A percentile compares a stretch with the other conserved stretches of the same genome.
Evolutionary conservation across 1,284 basidiomycete species (phyloP).

Genomic region (Tilletia horrida): DNA sequence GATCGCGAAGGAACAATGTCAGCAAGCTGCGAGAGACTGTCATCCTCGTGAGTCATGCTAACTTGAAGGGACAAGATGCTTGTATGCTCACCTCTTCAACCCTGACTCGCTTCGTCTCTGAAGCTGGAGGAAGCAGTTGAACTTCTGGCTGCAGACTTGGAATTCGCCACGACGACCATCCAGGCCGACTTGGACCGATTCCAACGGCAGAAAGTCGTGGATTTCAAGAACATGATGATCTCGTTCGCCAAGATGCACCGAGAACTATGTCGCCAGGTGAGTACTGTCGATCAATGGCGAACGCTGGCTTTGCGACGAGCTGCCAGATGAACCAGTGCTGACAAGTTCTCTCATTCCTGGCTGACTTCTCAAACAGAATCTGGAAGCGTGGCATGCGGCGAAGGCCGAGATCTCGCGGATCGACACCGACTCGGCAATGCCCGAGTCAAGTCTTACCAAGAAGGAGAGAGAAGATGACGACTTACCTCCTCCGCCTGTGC

Average conservation of each 20-base stretch:
- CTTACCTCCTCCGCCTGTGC: neutral
- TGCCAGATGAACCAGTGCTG: too few species aligned
- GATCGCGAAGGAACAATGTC: constrained; percentile 84
- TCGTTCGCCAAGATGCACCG: constrained; percentile 83
- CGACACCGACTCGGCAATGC: constrained; percentile 57
- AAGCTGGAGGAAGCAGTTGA: constrained; percentile 48
- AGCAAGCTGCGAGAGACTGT: constrained; percentile 91
- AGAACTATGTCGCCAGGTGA: constrained; percentile 90
- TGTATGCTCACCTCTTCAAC: neutral
- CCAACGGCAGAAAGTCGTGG: constrained; percentile 95
- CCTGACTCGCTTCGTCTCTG: too few species aligned
- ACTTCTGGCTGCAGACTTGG: constrained; percentile 63
- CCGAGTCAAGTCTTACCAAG: constrained; percentile 35
- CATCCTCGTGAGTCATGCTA: constrained; percentile 48
- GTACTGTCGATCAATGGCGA: constrained; percentile 27
- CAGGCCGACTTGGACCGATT: constrained; percentile 97
- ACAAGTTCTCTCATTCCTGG: constrained; percentile 23
- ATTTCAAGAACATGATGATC: constrained; percentile 85
- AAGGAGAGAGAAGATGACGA: constrained; percentile 8
- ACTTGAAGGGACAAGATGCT: neutral
- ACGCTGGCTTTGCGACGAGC: neutral
- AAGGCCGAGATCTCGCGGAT: constrained; percentile 85
- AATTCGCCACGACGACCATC: constrained; percentile 90
- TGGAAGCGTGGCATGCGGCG: constrained; percentile 93
- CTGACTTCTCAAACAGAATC: constrained; percentile 64